Percentiles rank a stretch among this genome's conserved stretches.
These are phyloP conservation scores for Auriscalpium vulgare DNA, from an alignment of 768 basidiomycete species.

Conservation along the genomic window DNA sequence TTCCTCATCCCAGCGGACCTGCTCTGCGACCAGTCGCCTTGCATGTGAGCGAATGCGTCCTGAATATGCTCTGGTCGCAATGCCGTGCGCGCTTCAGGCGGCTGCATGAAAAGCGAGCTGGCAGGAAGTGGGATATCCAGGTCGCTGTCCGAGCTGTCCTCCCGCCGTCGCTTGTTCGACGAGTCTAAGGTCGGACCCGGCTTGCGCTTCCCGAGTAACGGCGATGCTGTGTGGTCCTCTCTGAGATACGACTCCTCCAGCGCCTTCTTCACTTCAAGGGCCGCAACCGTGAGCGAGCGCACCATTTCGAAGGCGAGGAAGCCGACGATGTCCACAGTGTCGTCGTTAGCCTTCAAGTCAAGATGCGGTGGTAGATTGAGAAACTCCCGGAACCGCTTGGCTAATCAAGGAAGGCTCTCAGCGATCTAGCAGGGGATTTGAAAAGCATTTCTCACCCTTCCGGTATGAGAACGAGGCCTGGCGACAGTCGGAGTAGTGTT, in stretches of 20 bases:
- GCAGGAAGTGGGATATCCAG: conserved; percentile 55
- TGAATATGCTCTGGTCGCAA: conserved; percentile 81
- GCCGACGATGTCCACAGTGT: conserved; percentile 93
- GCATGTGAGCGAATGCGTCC: conserved; percentile 87
- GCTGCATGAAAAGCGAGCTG: conserved; percentile 72
- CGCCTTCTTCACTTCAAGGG: conserved; percentile 73
- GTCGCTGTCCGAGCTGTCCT: conserved; percentile 48
- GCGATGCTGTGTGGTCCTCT: conserved; percentile 55
- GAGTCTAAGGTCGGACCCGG: conserved; percentile 27
- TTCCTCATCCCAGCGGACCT: conserved; percentile 84
- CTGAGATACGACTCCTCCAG: conserved; percentile 64
- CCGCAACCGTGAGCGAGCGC: conserved; percentile 83
- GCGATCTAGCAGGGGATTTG: not conserved
- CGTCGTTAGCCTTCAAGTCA: conserved; percentile 86
- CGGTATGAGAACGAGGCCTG: conserved; percentile 96
- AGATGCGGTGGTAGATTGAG: conserved; percentile 81
- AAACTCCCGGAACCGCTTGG: conserved; percentile 92
- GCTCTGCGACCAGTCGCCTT: conserved; percentile 72
- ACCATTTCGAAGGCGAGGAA: conserved; percentile 98
- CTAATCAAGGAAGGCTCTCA: conserved; percentile 30
- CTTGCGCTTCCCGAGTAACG: conserved; percentile 66
- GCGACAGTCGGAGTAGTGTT: conserved; percentile 93
- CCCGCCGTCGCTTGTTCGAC: conserved; percentile 41
- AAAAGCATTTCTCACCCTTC: conserved; percentile 53
- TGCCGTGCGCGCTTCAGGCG: conserved; percentile 73